Base-by-base conservation (phyloP, 148 eudicot species). In the Salicornia ramosissima region DNA sequence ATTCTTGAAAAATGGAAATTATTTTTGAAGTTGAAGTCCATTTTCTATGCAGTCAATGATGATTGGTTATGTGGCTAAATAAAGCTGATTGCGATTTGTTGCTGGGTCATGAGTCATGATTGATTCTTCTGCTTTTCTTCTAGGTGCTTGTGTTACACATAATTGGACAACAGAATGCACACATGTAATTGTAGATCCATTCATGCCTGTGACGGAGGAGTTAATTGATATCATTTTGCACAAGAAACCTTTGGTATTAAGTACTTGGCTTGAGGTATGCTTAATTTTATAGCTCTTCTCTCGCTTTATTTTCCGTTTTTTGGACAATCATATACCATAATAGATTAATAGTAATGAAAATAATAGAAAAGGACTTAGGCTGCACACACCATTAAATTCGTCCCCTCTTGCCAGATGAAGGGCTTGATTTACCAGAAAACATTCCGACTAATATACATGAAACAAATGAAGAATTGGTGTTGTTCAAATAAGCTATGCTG, bases 261-360 rank as follows among this genome's bases (percentile, higher is more conserved):
- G 79, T 68, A 83, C 86, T 22, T 94, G 99, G 99, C 71, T 94
- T 45, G 93, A 94, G 96, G 98, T 90, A 88, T 61, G 62, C 68
- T 62, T 46, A 34, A 25, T 24, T 65, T 16, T 42, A 45, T 60
- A 31, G 11, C 24, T 56, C 1, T 51, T 51, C 29, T 24, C 16
- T 34, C n/a, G n/a, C 61, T 45, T 42, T 42, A 21, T 49, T 29
- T 12, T 33, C 19, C 22, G 14, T 36, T 30, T 15, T 40, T 5
- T 26, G 13, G 11, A 12, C 29, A n/a, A n/a, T 67, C n/a, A n/a
- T n/a, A n/a, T 34, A 31, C 34, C 47, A 40, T 42, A 11, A 42
- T 42, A 42, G 13, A 9, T 9, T 42, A 14, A 42, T 42, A 42
- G 12, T 9, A 5, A 2, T 42, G 11, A 9, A 42, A 14, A 2